Percentiles rank a stretch among this genome's conserved stretches.
Conservation (phyloP, 2,329 filamentous ascomycete genomes). For the Trematosphaeria pertusa region DNA sequence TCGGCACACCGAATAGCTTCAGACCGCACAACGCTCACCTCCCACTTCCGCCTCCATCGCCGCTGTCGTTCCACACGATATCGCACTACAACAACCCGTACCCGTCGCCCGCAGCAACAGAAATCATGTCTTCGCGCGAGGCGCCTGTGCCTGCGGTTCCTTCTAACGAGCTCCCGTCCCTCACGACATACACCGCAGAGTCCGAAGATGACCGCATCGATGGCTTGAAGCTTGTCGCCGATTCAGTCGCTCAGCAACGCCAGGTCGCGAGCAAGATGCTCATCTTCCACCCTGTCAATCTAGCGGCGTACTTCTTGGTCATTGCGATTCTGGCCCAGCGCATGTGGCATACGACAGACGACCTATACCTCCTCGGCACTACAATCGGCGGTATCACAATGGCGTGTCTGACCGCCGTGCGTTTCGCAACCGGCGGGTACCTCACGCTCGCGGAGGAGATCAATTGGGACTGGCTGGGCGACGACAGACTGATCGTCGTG, state of each 20-base stretch:
- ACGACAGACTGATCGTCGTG: constrained; percentile 63
- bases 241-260: constrained; percentile 83
- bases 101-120: constrained; percentile 45
- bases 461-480: constrained; percentile 67
- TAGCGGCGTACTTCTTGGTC: constrained; percentile 49
- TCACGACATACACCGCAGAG: constrained; percentile 64
- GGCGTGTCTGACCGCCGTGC: constrained; percentile 67
- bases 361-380: constrained; percentile 63
- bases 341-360: constrained; percentile 52
- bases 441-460: constrained; percentile 67
- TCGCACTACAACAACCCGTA: constrained; percentile 42
- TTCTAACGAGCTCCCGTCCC: constrained; percentile 57
- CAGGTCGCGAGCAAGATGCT: constrained; percentile 70
- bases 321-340: constrained; percentile 49
- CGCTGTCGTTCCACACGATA: constrained; percentile 54
- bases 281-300: constrained; percentile 44
- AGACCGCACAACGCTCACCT: constrained; percentile 55
- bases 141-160: constrained; percentile 27
- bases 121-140: constrained; percentile 46
- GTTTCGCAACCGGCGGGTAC: constrained; percentile 68
- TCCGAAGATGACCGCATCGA: constrained; percentile 67
- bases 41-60: constrained; percentile 60
- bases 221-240: constrained; percentile 76
- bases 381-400: constrained; percentile 68
- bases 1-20: constrained; percentile 68